Evolutionary conservation across 805 yeast genomes (phyloP), one percentile per base, ranked within the genome.

Genomic region (Candida adriatica): DNA sequence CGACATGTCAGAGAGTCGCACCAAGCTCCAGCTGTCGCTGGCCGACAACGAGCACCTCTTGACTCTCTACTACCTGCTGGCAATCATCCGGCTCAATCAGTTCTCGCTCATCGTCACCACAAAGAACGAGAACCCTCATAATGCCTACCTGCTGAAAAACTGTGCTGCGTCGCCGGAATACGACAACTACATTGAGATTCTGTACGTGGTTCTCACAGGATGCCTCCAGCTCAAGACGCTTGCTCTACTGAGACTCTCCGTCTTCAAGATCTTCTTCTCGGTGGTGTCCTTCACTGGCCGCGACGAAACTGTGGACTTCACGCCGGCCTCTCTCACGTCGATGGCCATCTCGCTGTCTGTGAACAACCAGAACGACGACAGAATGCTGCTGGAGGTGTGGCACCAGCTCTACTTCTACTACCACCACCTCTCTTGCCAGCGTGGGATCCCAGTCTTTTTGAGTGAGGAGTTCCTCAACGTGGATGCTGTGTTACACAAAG

Each of bases 1-100:
- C 13, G 57, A 53, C 5, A 47, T 51, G 20, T 8, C 39, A n/a
- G 48, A 46, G n/a, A 13, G 39, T 13, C 37, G 41, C 31, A 37
- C 59, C n/a, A 53, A 49, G 18, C n/a, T 30, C 16, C 27, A 30
- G 17, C n/a, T 30, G 5, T 13, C 18, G 8, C 6, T 30, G 10
- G 33, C 24, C 3, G 24, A 24, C 7, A 30, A 30, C 28, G 8
- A 8, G 4, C 16, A 30, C 11, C 13, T 30, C 18, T 13, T 18
- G 13, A 14, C 24, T 5, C 6, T 24, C 22, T 8, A 11, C 6
- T 30, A 5, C 18, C 16, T 30, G 9, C 27, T 30, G 23, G 18
- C 24, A 11, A 32, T 45, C 4, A 18, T 50, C 6, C 45, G 52
- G 33, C 16, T 45, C 5, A 24, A 38, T 2, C 49, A 48, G 10